Base-by-base conservation (phyloP, 23 red algal genomes). In the Porphyridium purpureum region DNA sequence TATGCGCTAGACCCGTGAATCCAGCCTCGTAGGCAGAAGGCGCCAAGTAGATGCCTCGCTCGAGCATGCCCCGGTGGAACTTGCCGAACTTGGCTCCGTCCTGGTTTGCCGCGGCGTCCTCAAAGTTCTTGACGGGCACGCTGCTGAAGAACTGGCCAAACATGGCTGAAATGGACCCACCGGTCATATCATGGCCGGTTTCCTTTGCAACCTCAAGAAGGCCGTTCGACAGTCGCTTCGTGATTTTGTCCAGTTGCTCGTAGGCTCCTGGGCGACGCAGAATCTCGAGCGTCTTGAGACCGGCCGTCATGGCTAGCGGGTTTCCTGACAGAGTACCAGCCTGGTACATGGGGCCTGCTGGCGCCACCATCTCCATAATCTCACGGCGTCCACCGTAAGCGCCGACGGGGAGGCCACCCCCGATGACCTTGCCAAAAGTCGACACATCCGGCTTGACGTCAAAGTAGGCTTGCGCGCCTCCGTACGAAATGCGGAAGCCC, bases 271-370 rank as follows among this genome's bases (percentile, higher is more conserved):
- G 80, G 49, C 90, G 70, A 9, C 62, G 54, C 50, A 98, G 55
- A 34, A 98, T 98, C 59, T 98, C 90, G n/a, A 98, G 59, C 11
- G 90, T 86, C 61, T 98, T 98, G 33, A 98, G 77, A 29, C 90
- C 90, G 6, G 90, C 90, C n/a, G 90, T 83, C 90, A 98, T 98
- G 33, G 77, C 90, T 28, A 98, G 41, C 5, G 90, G 90, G 32
- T 83, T 84, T 17, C 90, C 90, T 59, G 67, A 76, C 54, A 98
- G 67, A 1, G 90, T 98, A 17, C 90, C 90, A 15, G 90, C 90
- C 52, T 98, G 90, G 58, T 98, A 98, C 3, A 98, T 74, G 15
- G 90, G 90, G 5, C 90, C 90, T 0, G 90, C 77, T 1, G 90
- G 90, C 34, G 90, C 90, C 2, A 98, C 75, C 57, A 85, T 81